Base-by-base conservation (phyloP, 495 filamentous ascomycete genomes). In the Trichoderma erinaceum region DNA sequence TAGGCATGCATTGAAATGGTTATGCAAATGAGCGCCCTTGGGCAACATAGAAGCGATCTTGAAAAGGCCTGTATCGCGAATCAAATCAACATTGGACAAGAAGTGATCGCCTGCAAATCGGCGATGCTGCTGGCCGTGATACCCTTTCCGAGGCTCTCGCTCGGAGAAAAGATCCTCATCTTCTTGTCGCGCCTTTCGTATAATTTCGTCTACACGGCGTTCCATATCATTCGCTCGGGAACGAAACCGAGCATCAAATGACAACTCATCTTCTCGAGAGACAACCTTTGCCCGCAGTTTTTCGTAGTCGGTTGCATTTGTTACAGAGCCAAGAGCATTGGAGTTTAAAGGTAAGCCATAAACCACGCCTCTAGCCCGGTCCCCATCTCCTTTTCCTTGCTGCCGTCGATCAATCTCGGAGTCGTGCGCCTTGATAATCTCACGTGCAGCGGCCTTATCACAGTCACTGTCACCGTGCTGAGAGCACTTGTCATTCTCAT, bases 1-100 rank as follows among this genome's bases (percentile, higher is more conserved):
- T 3, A 86, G 78, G 50, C 82, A 83, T 56, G 84, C 80, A 72
- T 86, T 86, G 74, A 85, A 86, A 69, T 86, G 84, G 41, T 85
- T 79, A 72, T 86, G 84, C 11, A 86, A 76, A 68, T 86, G 84
- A 29, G 81, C 78, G 35, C 82, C 84, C 67, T 86, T 86, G 46
- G 84, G 84, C 78, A 84, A 79, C 68, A 66, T 61, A 25, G 72
- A 76, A 44, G 79, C 77, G 11, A 81, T 73, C 27, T 73, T 71
- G 50, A 83, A 77, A 43, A 86, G 68, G 64, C 71, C 65, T 4
- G 83, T 84, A 50, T 78, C 41, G 64, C 81, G 74, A 70, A 85
- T 84, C 48, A 80, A 68, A 56, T 80, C 73, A 69, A 76, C 73
- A 66, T 82, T 85, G 63, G 76, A 75, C 32, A 83, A 73, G 70